Conservation (phyloP, 208 protist species). For the Trichomonas gallinae region DNA sequence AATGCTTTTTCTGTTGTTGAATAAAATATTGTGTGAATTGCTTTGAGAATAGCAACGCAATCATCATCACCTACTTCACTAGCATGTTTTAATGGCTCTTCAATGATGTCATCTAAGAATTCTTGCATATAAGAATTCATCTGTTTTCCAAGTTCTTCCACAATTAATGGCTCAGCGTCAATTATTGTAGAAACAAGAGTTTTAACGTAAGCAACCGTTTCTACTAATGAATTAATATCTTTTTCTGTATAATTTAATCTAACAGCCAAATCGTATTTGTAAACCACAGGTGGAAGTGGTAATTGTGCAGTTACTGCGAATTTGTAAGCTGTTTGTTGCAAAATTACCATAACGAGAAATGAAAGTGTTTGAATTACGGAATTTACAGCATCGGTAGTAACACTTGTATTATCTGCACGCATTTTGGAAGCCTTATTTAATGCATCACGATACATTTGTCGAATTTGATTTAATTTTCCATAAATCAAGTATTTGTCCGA, state of each 20-base stretch:
- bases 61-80: background rate
- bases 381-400: background rate
- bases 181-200: background rate
- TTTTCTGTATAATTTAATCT: background rate
- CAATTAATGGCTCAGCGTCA: background rate
- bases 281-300: background rate
- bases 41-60: background rate
- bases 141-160: background rate
- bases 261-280: background rate
- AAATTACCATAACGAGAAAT: background rate
- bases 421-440: background rate
- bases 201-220: background rate
- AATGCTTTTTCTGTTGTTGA: background rate
- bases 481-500: background rate
- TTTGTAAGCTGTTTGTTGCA: background rate
- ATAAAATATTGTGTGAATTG: background rate
- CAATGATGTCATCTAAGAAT: background rate
- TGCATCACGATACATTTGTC: background rate
- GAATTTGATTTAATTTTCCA: background rate
- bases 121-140: background rate
- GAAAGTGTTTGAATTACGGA: background rate
- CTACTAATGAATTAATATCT: background rate
- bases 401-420: background rate
- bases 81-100: background rate
- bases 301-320: background rate